Evolutionary conservation across 345 rosid genomes (phyloP).

Genomic region (Syzygium oleosum): DNA sequence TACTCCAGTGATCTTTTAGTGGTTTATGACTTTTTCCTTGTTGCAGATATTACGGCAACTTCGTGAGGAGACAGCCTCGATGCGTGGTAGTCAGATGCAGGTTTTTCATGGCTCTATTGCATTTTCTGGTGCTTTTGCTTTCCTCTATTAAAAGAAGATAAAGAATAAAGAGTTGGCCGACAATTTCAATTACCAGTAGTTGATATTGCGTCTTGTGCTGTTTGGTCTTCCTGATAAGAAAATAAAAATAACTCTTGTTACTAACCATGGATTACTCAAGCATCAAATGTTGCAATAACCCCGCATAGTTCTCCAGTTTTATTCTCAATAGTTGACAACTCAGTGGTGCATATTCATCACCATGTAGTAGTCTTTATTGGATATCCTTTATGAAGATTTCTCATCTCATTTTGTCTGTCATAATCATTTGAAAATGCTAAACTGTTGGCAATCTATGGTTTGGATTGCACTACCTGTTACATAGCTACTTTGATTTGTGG

Average conservation of each 20-base stretch:
- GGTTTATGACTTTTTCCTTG: not conserved
- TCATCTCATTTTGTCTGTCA: not conserved
- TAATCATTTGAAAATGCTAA: not conserved
- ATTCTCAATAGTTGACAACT: not conserved
- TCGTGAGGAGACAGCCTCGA: slow-evolving; percentile 75
- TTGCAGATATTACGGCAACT: slow-evolving; percentile 66
- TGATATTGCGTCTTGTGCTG: not conserved
- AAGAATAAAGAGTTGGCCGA: not conserved
- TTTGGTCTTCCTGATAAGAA: not conserved
- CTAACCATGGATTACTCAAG: not conserved
- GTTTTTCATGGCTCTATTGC: slow-evolving; percentile 9
- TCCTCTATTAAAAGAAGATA: not conserved
- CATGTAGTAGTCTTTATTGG: not conserved
- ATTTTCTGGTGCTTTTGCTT: not conserved
- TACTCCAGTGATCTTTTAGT: no score
- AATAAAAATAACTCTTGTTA: not conserved
- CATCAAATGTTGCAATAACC: not conserved
- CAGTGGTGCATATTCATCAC: not conserved
- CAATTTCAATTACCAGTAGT: not conserved
- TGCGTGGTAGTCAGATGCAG: slow-evolving; percentile 95
- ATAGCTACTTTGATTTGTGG: not conserved
- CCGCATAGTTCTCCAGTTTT: not conserved
- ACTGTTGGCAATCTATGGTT: not conserved
- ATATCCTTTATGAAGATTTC: not conserved
- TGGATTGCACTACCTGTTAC: not conserved